Evolutionary conservation across 768 basidiomycete genomes (phyloP).

Genomic region (Mycena metata): DNA sequence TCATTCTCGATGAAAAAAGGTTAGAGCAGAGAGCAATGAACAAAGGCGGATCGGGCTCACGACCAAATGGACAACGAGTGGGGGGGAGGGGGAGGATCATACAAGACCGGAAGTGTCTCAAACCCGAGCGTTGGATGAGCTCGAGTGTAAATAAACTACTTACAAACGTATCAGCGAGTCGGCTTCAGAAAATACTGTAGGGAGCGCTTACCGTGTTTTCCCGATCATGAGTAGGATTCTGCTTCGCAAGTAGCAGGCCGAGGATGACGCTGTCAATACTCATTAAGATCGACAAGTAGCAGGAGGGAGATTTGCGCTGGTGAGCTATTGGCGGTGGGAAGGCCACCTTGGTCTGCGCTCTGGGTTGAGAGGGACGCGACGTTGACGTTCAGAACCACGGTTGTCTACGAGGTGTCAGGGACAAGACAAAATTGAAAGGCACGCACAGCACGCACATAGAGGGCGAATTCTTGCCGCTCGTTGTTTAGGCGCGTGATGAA

Average conservation of each 20-base stretch:
- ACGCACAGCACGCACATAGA: conserved; percentile 57
- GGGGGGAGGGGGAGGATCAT: conserved; percentile 68
- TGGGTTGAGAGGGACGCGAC: conserved; percentile 71
- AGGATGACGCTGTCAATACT: conserved; percentile 66
- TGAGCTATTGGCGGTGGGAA: conserved; percentile 44
- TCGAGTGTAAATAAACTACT: conserved; percentile 31
- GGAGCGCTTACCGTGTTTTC: conserved; percentile 54
- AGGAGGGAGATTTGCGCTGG: conserved; percentile 62
- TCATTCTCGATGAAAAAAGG: conserved; percentile 47
- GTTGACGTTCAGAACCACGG: conserved; percentile 70
- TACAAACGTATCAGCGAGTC: background rate
- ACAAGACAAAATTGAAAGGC: conserved; percentile 31
- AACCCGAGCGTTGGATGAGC: conserved; percentile 52
- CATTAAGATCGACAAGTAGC: conserved; percentile 63
- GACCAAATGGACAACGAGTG: conserved; percentile 72
- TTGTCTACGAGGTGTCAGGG: conserved; percentile 55
- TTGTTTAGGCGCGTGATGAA: conserved; percentile 60
- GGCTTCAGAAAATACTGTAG: background rate
- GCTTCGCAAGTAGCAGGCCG: conserved; percentile 61
- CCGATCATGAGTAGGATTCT: conserved; percentile 55
- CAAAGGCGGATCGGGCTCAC: conserved; percentile 56
- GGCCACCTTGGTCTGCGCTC: conserved; percentile 49
- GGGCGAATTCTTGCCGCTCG: conserved; percentile 67
- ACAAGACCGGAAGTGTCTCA: conserved; percentile 66
- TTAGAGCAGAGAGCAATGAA: conserved; percentile 41